Base-by-base conservation (phyloP, 1,139 yeast species). In the Debaryomyces psychrophilus region DNA sequence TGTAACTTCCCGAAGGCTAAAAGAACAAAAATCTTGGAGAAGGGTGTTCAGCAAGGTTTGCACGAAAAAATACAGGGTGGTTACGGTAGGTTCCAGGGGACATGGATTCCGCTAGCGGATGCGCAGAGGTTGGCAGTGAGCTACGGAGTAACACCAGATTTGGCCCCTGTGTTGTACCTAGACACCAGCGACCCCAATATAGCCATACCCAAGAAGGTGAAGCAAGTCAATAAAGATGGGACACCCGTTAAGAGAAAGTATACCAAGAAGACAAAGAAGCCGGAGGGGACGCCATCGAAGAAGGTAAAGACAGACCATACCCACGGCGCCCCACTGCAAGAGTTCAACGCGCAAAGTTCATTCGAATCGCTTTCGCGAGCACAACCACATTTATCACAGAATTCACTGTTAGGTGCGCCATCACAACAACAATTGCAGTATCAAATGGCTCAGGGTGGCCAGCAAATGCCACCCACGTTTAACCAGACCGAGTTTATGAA, bases 1-100 rank as follows among this genome's bases (percentile, higher is more conserved):
- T 97, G 98, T 44, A 87, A 90, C 60, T 90, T 92, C 62, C 96
- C 97, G 51, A 92, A 92, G 65, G 96, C 97, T 2, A 90, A 87
- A 63, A 74, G 98, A 59, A 92, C 97, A 9, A 83, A 95, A 61
- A 90, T 90, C 52, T 77, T 92, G 57, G 98, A 93, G 61, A 85
- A 87, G 59, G 97, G 95, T 51, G 95, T 92, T 17, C 95, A 90
- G 57, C 83, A 82, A 44, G 95, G 95, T 2, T 69, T 75, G 11
- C 97, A 90, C 64, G 97, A 92, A 60, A 92, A 92, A 65, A 90
- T 93, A 22, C 98, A 93, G 65, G 99, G 98, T 53, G 98, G 98
- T 2, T 92, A 90, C 57, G 98, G 98, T 41, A 85, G 93, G 61
- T 93, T 90, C 66, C 98, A 93, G 65, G 99, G 99, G 17, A 92